Conservation (phyloP, 1,284 basidiomycete species). For the Amylostereum chailletii region DNA sequence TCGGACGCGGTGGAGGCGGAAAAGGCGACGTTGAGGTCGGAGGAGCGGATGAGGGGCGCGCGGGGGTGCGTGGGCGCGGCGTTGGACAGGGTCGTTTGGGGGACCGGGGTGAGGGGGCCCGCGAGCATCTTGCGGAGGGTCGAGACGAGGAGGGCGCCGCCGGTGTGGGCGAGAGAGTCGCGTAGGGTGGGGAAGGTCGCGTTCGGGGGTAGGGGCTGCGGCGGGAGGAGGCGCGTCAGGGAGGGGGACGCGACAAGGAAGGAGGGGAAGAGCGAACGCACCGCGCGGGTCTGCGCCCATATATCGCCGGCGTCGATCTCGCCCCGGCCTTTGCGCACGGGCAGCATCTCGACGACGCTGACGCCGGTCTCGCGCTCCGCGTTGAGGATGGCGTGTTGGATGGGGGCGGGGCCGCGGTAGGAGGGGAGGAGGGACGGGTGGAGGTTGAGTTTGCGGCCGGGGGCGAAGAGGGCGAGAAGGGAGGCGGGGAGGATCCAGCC, state of each 20-base stretch:
- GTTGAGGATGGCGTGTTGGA: slow-evolving; percentile 77
- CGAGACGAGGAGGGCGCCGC: slow-evolving; percentile 64
- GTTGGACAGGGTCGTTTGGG: slow-evolving; percentile 6
- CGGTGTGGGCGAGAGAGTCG: slow-evolving; percentile 52
- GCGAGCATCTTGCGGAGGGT: slow-evolving; percentile 57
- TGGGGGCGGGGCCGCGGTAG: slow-evolving; percentile 89
- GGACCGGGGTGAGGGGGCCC: slow-evolving; percentile 34
- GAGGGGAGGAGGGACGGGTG: slow-evolving; percentile 86
- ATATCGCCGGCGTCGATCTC: slow-evolving; percentile 53
- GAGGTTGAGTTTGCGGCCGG: slow-evolving; percentile 71
- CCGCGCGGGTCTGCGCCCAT: slow-evolving; percentile 39
- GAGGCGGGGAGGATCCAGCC: slow-evolving; percentile 75
- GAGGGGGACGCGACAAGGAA: not conserved
- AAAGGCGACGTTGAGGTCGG: slow-evolving; percentile 54
- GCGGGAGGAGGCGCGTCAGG: not conserved
- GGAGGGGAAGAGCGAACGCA: slow-evolving; percentile 19
- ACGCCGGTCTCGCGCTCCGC: slow-evolving; percentile 60
- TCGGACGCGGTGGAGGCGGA: slow-evolving; percentile 40
- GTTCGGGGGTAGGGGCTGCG: slow-evolving; percentile 38
- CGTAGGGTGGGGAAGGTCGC: slow-evolving; percentile 50
- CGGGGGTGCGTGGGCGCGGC: slow-evolving; percentile 25
- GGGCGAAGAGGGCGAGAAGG: slow-evolving; percentile 60
- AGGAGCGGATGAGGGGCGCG: slow-evolving; percentile 56
- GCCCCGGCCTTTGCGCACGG: slow-evolving; percentile 19
- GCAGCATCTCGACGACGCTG: slow-evolving; percentile 56